phyloP scores from a whole-genome alignment of 345 rosid species.

The Euphorbia peplus region DNA sequence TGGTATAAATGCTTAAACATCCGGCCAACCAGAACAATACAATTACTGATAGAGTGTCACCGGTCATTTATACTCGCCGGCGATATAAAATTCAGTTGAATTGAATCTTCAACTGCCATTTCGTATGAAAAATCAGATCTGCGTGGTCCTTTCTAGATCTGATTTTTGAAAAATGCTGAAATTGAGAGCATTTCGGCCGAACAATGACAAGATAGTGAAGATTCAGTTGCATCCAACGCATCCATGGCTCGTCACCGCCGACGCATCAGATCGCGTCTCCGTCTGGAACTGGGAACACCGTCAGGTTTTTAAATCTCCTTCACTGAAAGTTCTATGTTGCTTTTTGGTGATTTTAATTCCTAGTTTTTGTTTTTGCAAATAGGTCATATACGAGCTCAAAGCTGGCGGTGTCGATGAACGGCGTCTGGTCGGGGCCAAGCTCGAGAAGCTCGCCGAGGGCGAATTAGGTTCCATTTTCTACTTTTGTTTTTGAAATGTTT shows the following conservation, averaged over 20 bases:
- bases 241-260: constrained; percentile 98
- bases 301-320: constrained; percentile 44
- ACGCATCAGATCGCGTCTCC: constrained; percentile 91
- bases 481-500: not conserved
- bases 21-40: no score
- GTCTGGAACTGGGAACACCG: constrained; percentile 99
- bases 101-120: not conserved
- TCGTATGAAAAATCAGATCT: not conserved
- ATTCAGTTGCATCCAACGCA: constrained; percentile 97
- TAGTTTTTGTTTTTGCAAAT: not conserved
- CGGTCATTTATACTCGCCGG: no score
- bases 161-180: constrained; percentile 97
- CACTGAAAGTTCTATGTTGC: not conserved
- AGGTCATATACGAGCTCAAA: constrained; percentile 93
- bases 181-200: constrained; percentile 79
- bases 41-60: no score
- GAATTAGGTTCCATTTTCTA: constrained; percentile 51
- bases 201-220: constrained; percentile 81
- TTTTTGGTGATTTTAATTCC: not conserved
- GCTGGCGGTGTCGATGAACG: constrained; percentile 98
- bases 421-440: constrained; percentile 90
- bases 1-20: no score
- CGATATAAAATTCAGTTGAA: no score
- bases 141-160: not conserved
- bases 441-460: constrained; percentile 99